A percentile compares a stretch with the other conserved stretches of the same genome.
Conservation (phyloP, 768 basidiomycete genomes). For the Xerocomellus amylosporus region DNA sequence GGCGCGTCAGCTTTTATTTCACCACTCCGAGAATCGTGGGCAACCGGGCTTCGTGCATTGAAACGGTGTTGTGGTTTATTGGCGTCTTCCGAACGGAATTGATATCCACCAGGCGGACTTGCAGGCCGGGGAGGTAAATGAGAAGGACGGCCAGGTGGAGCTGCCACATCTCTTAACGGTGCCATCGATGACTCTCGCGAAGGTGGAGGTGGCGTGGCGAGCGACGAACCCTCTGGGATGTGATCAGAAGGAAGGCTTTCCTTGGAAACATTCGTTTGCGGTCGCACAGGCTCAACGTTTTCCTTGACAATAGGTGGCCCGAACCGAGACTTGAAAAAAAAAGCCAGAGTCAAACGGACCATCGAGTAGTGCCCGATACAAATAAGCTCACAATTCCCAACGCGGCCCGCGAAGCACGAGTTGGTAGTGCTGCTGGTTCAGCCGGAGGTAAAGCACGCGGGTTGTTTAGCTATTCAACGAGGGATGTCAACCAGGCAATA, state of each 20-base stretch:
- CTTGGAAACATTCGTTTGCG: slow-evolving; percentile 8
- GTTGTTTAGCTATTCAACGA: slow-evolving; percentile 7
- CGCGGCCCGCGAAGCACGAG: slow-evolving; percentile 18
- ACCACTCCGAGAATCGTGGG: not conserved
- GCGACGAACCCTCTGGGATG: slow-evolving; percentile 16
- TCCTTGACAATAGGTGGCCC: slow-evolving; percentile 31
- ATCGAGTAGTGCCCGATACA: no score
- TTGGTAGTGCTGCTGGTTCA: slow-evolving; percentile 6
- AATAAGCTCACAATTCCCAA: slow-evolving; percentile 17
- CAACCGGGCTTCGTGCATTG: not conserved
- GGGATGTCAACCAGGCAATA: not conserved
- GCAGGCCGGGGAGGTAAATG: slow-evolving; percentile 25
- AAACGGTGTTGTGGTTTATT: slow-evolving; percentile 1
- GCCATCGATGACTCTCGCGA: slow-evolving; percentile 31
- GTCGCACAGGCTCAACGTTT: slow-evolving; percentile 4
- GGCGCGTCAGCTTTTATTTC: slow-evolving; percentile 6
- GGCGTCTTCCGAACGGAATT: slow-evolving; percentile 6
- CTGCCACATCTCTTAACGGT: slow-evolving; percentile 12
- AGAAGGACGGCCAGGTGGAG: slow-evolving; percentile 4
- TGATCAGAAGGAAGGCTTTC: slow-evolving; percentile 18
- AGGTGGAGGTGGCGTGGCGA: slow-evolving; percentile 27
- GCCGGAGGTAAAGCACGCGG: slow-evolving; percentile 3
- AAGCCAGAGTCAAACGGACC: not conserved
- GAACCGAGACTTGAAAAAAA: slow-evolving; percentile 28
- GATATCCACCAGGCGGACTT: slow-evolving; percentile 16